Base-by-base conservation (phyloP, 768 basidiomycete species). In the Antrodiella citrinella region DNA sequence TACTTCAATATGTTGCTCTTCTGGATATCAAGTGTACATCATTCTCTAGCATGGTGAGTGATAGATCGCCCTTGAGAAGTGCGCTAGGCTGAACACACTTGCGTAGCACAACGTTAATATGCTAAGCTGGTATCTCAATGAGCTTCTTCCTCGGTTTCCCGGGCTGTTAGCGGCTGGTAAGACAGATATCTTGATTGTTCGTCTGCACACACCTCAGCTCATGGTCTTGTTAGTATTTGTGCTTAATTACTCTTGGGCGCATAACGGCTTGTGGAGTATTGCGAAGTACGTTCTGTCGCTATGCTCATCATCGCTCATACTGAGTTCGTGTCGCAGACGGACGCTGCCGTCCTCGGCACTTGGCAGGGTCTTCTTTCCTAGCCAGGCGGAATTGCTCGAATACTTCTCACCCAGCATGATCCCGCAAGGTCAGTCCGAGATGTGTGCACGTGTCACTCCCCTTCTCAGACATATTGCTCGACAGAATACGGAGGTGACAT, bases 81-180 rank as follows among this genome's bases (percentile, higher is more conserved):
- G 47, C 52, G 51, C 54, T 55, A 24, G 49, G 43, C 45, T 54
- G 42, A 56, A n/a, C n/a, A 35, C 49, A 50, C 50, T 23, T 26
- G 40, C 10, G 25, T 23, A 56, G 50, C 56, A 87, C 81, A 76
- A 75, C 57, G 59, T 81, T 35, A 81, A 86, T 54, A 64, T 85
- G 4, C 69, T 84, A 41, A 70, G 74, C 18, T 89, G 82, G 82
- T 74, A 76, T 44, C 59, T 82, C 51, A 75, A 75, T 52, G 84
- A 89, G 56, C 71, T 84, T 24, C 71, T 82, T 40, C 84, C 85
- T 30, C 75, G 76, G 47, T 88, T 80, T 67, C 84, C 87, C 47
- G 86, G 86, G 48, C 78, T 89, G 79, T 67, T 89, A 24, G 84
- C 79, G 26, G 84, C 82, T 62, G 82, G 86, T 82, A 62, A 57